phyloP scores from a whole-genome alignment of 2,329 filamentous ascomycete species.

The Aspergillus sp. region DNA sequence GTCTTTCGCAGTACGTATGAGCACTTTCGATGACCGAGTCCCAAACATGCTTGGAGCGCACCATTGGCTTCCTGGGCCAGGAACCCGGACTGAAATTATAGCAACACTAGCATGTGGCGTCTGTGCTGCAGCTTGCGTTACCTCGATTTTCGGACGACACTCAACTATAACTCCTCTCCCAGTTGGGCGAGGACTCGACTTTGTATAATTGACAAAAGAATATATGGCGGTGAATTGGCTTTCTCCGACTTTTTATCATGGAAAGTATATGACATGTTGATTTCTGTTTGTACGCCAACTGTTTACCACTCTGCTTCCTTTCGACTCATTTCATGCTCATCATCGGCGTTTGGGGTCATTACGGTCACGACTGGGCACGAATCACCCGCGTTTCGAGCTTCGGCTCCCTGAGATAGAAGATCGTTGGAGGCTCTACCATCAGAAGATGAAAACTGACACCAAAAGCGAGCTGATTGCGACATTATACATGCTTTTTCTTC shows the following conservation, averaged over 20 bases:
- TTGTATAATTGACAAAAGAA: conserved; percentile 29
- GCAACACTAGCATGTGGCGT: conserved; percentile 18
- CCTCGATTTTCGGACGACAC: conserved; percentile 12
- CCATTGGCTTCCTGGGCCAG: neutral
- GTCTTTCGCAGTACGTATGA: neutral
- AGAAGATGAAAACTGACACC: conserved; percentile 12
- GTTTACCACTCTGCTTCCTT: conserved; percentile 5
- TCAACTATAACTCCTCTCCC: conserved; percentile 13
- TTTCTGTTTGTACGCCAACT: conserved; percentile 13
- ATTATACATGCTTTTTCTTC: conserved; percentile 20
- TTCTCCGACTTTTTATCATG: conserved; percentile 20
- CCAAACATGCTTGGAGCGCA: neutral
- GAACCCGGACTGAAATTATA: neutral
- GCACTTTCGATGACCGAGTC: neutral
- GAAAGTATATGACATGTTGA: conserved; percentile 26
- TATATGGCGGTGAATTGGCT: conserved; percentile 22
- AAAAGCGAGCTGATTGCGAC: conserved; percentile 14
- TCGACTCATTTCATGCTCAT: conserved; percentile 23
- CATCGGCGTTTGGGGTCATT: conserved; percentile 26
- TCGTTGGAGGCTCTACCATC: neutral
- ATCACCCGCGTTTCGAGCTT: neutral
- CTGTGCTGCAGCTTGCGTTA: conserved; percentile 16
- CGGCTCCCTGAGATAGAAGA: neutral
- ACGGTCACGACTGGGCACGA: neutral
- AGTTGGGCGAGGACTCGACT: conserved; percentile 6